Percentiles rank a stretch among this genome's conserved stretches.
These are phyloP conservation scores for Paramecium tetraurelia DNA, from an alignment of 73 alveolate species.

Conservation along the genomic window DNA sequence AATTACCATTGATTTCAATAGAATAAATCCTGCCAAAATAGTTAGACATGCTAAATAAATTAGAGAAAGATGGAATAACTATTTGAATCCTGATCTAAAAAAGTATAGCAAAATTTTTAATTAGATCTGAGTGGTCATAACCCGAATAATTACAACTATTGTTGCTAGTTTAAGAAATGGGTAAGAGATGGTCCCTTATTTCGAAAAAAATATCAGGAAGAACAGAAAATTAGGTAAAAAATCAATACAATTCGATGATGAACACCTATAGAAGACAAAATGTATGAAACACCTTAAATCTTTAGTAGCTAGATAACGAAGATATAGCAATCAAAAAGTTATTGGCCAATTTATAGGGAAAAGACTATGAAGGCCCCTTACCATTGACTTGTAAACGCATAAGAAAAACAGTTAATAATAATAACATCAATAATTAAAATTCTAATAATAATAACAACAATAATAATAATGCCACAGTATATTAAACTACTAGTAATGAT, in stretches of 20 bases:
- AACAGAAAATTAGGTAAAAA: slow-evolving; percentile 38
- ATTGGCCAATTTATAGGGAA: slow-evolving; percentile 8
- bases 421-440: neutral
- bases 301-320: slow-evolving; percentile 16
- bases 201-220: slow-evolving; percentile 16
- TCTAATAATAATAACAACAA: neutral
- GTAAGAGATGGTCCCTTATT: slow-evolving; percentile 44
- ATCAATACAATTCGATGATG: slow-evolving; percentile 44
- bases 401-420: neutral
- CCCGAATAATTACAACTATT: slow-evolving; percentile 8
- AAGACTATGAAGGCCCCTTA: slow-evolving; percentile 15
- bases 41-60: slow-evolving; percentile 52
- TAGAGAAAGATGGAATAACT: slow-evolving; percentile 48
- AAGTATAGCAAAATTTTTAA: neutral
- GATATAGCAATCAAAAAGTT: slow-evolving; percentile 29
- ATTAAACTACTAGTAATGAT: neutral
- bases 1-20: slow-evolving; percentile 42
- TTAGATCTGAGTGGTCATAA: slow-evolving; percentile 38
- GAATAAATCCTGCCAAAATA: slow-evolving; percentile 14
- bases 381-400: neutral
- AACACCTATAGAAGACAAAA: slow-evolving; percentile 9
- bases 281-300: neutral
- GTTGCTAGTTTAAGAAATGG: neutral
- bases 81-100: slow-evolving; percentile 26
- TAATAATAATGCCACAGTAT: neutral